Base-by-base conservation (phyloP, 2,329 filamentous ascomycete species). In the Paecilomyces formosus region DNA sequence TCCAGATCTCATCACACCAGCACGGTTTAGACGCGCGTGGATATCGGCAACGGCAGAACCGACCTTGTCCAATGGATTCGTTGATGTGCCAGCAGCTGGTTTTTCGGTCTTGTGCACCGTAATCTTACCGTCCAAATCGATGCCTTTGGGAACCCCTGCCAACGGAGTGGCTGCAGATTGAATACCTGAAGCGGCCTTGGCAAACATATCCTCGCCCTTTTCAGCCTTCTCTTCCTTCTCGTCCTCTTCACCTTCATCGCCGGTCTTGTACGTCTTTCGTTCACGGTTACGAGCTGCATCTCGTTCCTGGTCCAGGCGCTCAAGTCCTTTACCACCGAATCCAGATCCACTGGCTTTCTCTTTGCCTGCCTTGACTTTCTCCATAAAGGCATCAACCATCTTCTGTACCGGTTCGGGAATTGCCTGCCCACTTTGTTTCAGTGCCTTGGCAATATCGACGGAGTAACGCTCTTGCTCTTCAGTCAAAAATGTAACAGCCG, bases 291-390 rank as follows among this genome's bases (percentile, higher is more conserved):
- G 89, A 51, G 92, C 89, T 6, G 90, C 88, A 70, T 96, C 92
- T 70, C 93, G 89, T 67, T 96, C 90, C 68, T 92, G 88, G 73
- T 97, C 93, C 50, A 97, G 86, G 53, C 87, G 87, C 71, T 97
- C 94, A 33, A 99, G 82, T 60, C 94, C 94, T 71, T 96, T 96
- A 58, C 94, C 94, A 67, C 93, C 93, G 67, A 99, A 99, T 2
- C 94, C 94, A 59, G 88, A 90, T 22, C 86, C 87, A 57, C 76
- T 81, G 62, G 91, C 88, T 74, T 96, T 96, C 66, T 91, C 92
- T 71, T 95, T 94, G 54, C 93, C 94, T 7, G 88, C 83, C 75
- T 96, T 96, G 68, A 97, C 90, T 75, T 97, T 97, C 65, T 95
- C 89, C 59, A 88, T 83, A 76, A 95, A 96, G 1, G 84, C 80